Evolutionary conservation across 169 alveolate species (phyloP).

Genomic region (Plasmodium vinckei): DNA sequence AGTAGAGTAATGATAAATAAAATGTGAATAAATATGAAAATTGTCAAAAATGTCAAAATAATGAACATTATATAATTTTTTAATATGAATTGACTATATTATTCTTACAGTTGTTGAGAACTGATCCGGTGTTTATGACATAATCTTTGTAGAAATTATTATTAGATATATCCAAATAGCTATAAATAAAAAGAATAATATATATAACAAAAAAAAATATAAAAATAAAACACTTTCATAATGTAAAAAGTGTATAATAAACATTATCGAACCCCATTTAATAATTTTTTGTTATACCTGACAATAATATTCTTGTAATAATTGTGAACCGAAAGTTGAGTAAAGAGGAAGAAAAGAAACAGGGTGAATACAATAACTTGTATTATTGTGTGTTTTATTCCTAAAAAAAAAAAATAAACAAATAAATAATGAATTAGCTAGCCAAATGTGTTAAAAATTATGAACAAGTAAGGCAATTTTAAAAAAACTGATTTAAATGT

Average conservation of each 20-base stretch:
- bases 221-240: not conserved
- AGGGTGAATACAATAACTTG: slow-evolving; percentile 19
- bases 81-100: too few species aligned
- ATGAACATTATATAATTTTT: too few species aligned
- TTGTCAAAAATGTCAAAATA: too few species aligned
- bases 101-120: slow-evolving; percentile 42
- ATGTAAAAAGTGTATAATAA: not conserved
- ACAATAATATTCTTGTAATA: slow-evolving; percentile 29
- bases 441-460: not conserved
- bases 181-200: not conserved
- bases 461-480: not conserved
- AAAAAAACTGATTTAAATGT: not conserved
- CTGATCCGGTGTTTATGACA: slow-evolving; percentile 32
- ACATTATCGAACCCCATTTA: not conserved
- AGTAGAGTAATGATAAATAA: too few species aligned
- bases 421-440: not conserved
- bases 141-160: slow-evolving; percentile 29
- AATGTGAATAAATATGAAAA: too few species aligned
- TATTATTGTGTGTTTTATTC: slow-evolving; percentile 47
- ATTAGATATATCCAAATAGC: slow-evolving; percentile 26
- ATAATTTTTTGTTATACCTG: slow-evolving; percentile 4
- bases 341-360: slow-evolving; percentile 21
- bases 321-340: slow-evolving; percentile 37
- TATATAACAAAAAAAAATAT: not conserved
- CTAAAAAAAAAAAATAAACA: not conserved